Base-by-base conservation (phyloP, 2,329 filamentous ascomycete genomes). In the Penicillium hordei region DNA sequence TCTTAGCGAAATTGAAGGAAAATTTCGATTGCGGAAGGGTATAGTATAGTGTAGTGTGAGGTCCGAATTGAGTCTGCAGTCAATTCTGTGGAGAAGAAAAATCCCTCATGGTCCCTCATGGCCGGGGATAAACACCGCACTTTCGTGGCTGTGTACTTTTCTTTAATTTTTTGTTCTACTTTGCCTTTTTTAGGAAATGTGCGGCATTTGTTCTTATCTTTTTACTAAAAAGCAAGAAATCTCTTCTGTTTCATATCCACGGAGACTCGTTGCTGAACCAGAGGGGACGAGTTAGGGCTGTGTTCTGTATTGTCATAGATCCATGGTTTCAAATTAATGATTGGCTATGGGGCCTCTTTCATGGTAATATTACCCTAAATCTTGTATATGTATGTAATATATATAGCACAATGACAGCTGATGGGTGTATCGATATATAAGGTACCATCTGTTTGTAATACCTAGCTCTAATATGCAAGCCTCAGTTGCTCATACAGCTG, bases 61-160 rank as follows among this genome's bases (percentile, higher is more conserved):
- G 44, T 54, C 51, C 38, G 40, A 31, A 48, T 51, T 43, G 50
- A 53, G 55, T 19, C 42, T 19, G 42, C 23, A n/a, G 31, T 42
- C 1, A 29, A 38, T 27, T 48, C 49, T 56, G 56, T 67, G 65
- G 63, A 31, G 54, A 61, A 45, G 56, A 65, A 61, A 62, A 67
- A 67, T 67, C 63, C 51, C 65, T 57, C 65, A 67, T 23, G 33
- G 34, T 39, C 36, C 7, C 36, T 21, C 36, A 34, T 34, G 33
- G 33, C 49, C 57, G 44, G 19, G 29, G 46, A 57, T 48, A 46
- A 27, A 31, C 23, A 46, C 40, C 53, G 21, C 42, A 48, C 39
- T 49, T 36, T 49, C 15, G 55, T 58, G 62, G 60, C 62, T 57
- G 42, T 54, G 57, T 31, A 13, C 13, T 15, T 31, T 33, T 7